Percentiles rank a stretch among this genome's conserved stretches.
Evolutionary conservation across 805 yeast genomes (phyloP).

Genomic region (Sungouiozyma ichnusensis): DNA sequence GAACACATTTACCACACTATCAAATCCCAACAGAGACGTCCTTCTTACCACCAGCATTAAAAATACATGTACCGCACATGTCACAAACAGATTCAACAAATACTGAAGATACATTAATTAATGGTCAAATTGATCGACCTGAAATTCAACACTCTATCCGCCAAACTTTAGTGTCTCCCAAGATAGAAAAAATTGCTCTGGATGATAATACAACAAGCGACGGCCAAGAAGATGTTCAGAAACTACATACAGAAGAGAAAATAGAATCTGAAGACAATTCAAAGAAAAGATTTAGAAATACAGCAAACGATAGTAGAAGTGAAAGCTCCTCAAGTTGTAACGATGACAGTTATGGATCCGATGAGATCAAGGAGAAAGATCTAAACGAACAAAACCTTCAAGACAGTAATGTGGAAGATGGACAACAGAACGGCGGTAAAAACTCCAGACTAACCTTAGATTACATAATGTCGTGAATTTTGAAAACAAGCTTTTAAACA

Average conservation of each 20-base stretch:
- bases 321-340: background rate
- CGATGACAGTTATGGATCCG: background rate
- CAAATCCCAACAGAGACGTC: background rate
- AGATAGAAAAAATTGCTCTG: background rate
- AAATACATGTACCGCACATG: background rate
- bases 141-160: background rate
- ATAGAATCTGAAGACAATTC: background rate
- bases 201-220: background rate
- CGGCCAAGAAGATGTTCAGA: background rate
- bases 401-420: background rate
- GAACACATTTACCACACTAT: background rate
- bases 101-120: background rate
- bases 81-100: background rate
- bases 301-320: background rate
- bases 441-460: constrained; percentile 3
- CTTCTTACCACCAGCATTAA: background rate
- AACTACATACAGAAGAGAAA: background rate
- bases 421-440: background rate
- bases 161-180: background rate
- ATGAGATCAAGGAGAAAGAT: background rate
- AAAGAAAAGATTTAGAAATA: background rate
- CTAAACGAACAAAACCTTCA: background rate
- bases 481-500: too few species aligned
- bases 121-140: background rate
- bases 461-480: constrained; percentile 3